These are phyloP conservation scores for Arctium lappa DNA, from an alignment of 129 eudicot genomes.

Conservation along the genomic window DNA sequence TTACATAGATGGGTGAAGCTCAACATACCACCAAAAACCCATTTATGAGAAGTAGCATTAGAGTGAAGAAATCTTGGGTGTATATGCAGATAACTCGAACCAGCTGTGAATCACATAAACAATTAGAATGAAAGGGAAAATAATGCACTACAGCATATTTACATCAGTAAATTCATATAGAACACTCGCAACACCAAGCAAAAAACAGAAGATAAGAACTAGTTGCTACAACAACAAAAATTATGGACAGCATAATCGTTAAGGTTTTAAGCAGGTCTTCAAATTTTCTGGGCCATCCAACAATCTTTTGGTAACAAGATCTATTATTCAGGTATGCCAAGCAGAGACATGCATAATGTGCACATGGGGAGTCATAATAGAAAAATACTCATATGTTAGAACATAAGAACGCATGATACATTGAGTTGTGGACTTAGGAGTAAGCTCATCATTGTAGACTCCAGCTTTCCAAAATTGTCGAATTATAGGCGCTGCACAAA, in stretches of 20 bases:
- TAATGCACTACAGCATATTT: not conserved
- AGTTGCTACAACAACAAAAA: not conserved
- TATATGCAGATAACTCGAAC: constrained; percentile 55
- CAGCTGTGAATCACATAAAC: constrained; percentile 42
- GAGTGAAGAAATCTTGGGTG: constrained; percentile 96
- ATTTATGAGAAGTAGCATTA: constrained; percentile 95
- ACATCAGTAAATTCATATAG: not conserved
- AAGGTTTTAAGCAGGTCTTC: not conserved
- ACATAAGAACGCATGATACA: constrained; percentile 30
- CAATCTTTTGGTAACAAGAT: constrained; percentile 1
- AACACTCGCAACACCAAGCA: not conserved
- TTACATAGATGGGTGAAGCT: not conserved
- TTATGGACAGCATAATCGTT: not conserved
- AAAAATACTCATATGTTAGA: not conserved
- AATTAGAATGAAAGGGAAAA: constrained; percentile 8
- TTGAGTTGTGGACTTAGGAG: constrained; percentile 35
- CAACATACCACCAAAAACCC: constrained; percentile 93
- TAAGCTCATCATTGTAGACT: constrained; percentile 42
- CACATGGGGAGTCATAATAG: constrained; percentile 2
- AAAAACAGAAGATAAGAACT: not conserved
- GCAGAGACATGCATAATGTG: not conserved
- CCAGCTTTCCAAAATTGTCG: constrained; percentile 98
- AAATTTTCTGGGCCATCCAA: not conserved
- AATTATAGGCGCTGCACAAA: constrained; percentile 67
- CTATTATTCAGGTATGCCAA: constrained; percentile 4